These are phyloP conservation scores for Phytophthora sp. DNA, from an alignment of 352 stramenopile genomes.

Conservation along the genomic window DNA sequence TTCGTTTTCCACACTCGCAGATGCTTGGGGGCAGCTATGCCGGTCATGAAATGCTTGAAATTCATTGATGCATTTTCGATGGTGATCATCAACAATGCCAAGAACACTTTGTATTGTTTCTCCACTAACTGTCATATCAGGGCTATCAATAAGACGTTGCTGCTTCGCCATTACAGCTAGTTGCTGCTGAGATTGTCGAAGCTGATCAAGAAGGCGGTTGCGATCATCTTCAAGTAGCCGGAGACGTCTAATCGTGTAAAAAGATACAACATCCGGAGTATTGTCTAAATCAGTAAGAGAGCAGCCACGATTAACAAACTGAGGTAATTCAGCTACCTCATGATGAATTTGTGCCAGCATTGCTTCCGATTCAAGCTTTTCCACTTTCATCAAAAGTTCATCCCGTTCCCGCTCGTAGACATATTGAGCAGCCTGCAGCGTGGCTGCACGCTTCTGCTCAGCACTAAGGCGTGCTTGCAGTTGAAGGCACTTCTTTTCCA, in stretches of 20 bases:
- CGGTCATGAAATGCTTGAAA: constrained; percentile 17
- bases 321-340: background rate
- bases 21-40: background rate
- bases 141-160: background rate
- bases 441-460: constrained; percentile 12
- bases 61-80: constrained; percentile 18
- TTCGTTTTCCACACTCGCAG: background rate
- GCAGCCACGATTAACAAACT: background rate
- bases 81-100: constrained; percentile 15
- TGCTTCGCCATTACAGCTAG: constrained; percentile 11
- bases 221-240: constrained; percentile 19
- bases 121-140: background rate
- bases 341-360: constrained; percentile 4
- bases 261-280: background rate
- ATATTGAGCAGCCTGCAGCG: constrained; percentile 23
- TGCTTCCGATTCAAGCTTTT: constrained; percentile 28
- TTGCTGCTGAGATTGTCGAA: constrained; percentile 21
- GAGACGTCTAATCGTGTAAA: constrained; percentile 15
- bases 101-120: background rate
- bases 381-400: constrained; percentile 26
- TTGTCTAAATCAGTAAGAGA: background rate
- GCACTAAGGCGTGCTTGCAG: constrained; percentile 26
- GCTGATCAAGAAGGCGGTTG: constrained; percentile 14
- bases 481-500: constrained; percentile 30
- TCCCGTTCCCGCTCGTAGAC: constrained; percentile 30